Base-by-base conservation (phyloP, 177 flowering plant genomes). In the Tripterygium wilfordii region DNA sequence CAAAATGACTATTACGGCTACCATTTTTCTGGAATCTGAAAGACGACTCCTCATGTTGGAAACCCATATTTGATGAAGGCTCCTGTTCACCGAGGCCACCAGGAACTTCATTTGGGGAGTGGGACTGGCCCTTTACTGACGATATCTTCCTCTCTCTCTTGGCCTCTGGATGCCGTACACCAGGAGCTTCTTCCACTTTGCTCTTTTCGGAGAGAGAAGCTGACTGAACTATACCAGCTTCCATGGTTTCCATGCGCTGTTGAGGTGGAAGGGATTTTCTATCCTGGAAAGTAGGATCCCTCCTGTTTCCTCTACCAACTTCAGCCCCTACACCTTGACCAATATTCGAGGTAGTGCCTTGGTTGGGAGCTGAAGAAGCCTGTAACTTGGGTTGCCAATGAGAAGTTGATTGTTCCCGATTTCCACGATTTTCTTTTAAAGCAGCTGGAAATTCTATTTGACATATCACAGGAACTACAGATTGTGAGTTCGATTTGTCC, bases 371-470 rank as follows among this genome's bases (percentile, higher is more conserved):
- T 1, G 62, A 21, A 60, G 25, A 27, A 2, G 60, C 42, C 48
- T 74, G 84, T 28, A 79, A 51, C 51, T 86, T 92, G 26, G 96
- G 91, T 63, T 86, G 88, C 96, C 96, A 85, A 15, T 83, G 92
- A 59, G 92, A 64, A 31, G 69, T 30, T 8, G 65, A 25, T 6
- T 68, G 71, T 32, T 78, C 87, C 17, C 63, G 69, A 52, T 13
- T 56, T 27, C 42, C 64, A 35, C 66, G 74, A 44, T 30, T 72
- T 51, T 74, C 90, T 65, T 65, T 74, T 3, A 40, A 38, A 53
- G 46, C 54, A 42, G 35, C 52, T 51, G 57, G 38, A 48, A 56
- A 56, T 28, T 74, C 89, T 17, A 25, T 27, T 51, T 75, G 88
- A 45, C 44, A 48, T 23, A 35, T 19, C 42, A 78, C 82, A 50